Conservation (phyloP, 2,329 filamentous ascomycete species). For the Alternaria viburni region DNA sequence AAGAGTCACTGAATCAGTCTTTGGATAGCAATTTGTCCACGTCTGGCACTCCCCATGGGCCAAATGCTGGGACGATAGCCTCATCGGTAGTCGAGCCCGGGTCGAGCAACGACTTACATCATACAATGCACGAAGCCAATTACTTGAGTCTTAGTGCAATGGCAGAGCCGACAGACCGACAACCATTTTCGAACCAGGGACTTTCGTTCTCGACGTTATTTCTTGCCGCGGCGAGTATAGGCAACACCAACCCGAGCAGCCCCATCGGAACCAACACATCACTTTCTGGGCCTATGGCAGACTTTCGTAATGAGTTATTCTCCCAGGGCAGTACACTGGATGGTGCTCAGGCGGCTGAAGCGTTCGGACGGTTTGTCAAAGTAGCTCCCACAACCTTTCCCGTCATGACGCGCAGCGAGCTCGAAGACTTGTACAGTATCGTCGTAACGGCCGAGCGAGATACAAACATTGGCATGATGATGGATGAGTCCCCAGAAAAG, state of each 20-base stretch:
- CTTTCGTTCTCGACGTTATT: background rate
- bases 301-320: background rate
- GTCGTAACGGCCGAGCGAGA: background rate
- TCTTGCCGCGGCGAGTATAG: background rate
- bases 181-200: background rate
- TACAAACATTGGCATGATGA: background rate
- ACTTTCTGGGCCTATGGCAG: background rate
- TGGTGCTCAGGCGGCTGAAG: background rate
- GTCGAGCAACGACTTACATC: conserved; percentile 3
- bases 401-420: background rate
- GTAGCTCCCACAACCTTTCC: background rate
- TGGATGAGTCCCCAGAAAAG: background rate
- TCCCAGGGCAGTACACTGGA: background rate
- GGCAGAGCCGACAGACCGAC: conserved; percentile 17
- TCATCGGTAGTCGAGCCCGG: background rate
- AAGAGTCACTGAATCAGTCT: background rate
- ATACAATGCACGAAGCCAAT: conserved; percentile 16
- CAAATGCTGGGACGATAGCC: background rate
- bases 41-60: background rate
- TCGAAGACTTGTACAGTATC: background rate
- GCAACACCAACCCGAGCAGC: background rate
- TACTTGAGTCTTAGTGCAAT: conserved; percentile 21
- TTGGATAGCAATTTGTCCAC: background rate
- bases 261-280: background rate
- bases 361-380: background rate